Evolutionary conservation across 768 basidiomycete genomes (phyloP), one percentile per base, ranked within the genome.

Genomic region (Lanmaoa pseudosensibilis): DNA sequence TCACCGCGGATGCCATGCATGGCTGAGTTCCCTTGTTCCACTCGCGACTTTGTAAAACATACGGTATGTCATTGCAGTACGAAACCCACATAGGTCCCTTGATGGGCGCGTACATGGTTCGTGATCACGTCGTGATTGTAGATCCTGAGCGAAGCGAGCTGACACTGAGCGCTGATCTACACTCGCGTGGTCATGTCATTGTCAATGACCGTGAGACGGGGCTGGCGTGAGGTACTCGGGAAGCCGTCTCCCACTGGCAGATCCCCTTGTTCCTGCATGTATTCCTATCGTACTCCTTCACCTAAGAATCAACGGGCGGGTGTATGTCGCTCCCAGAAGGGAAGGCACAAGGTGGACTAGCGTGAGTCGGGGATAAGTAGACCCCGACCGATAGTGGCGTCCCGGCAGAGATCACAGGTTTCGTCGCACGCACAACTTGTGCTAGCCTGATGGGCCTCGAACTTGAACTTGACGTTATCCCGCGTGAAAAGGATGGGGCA

Each of bases 141-240:
- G 23, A 63, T 58, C 61, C 27, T 32, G 38, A 15, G 38, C 38
- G 18, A 46, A 23, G 33, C 43, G 27, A 46, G 48, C 33, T 18
- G 50, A 38, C 44, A 33, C 5, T 30, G 59, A 48, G 54, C 61
- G 47, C 39, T 50, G 61, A 61, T 61, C 43, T 38, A 27, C 60
- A 2, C 52, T 54, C 61, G 40, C 49, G 48, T 59, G 60, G 46
- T 15, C 19, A 43, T 2, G n/a, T n/a, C n/a, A n/a, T n/a, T n/a
- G n/a, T 41, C 34, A 10, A 30, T 61, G 21, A 43, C 4, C 46
- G 44, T 58, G 58, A 19, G 58, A 54, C 30, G 46, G 15, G 19
- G 9, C 9, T 13, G 25, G 15, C 19, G n/a, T 6, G 36, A 12
- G 10, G 36, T 23, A 9, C 30, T 33, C 7, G 36, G 2, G 2